Percentiles rank a stretch among this genome's conserved stretches.
Conservation (phyloP, 345 rosid genomes). For the Euphorbia lathyris region DNA sequence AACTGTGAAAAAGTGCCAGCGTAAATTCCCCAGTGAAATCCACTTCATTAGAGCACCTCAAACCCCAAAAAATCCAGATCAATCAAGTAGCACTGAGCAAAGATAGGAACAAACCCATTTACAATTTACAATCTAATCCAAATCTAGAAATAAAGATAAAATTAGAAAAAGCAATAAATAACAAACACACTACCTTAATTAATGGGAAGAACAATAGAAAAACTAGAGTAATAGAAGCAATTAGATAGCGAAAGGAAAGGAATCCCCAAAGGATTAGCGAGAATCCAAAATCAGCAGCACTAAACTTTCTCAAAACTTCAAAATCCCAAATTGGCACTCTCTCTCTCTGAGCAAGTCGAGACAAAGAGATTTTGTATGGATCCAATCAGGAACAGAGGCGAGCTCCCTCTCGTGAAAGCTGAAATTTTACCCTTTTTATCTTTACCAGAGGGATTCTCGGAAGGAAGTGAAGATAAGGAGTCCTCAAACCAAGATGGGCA, state of each 20-base stretch:
- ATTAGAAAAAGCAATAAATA: background rate
- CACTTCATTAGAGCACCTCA: constrained; percentile 4
- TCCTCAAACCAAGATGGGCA: too few species aligned
- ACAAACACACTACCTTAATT: constrained; percentile 29
- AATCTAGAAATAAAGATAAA: constrained; percentile 21
- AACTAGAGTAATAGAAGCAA: too few species aligned
- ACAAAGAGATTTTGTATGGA: constrained; percentile 43
- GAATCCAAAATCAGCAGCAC: constrained; percentile 15
- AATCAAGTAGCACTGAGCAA: constrained; percentile 13
- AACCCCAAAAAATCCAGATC: constrained; percentile 32
- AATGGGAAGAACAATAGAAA: background rate
- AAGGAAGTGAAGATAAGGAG: too few species aligned
- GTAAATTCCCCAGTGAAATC: too few species aligned
- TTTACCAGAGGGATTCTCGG: background rate
- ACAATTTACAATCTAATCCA: constrained; percentile 17
- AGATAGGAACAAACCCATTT: background rate
- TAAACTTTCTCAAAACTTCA: background rate
- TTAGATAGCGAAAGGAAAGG: background rate
- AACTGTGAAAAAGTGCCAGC: too few species aligned
- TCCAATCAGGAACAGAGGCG: constrained; percentile 50
- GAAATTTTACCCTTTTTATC: constrained; percentile 10
- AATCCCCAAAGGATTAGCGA: constrained; percentile 30
- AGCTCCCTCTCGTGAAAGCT: constrained; percentile 39
- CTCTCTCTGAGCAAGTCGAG: background rate
- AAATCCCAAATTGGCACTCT: background rate